A percentile compares a stretch with the other conserved stretches of the same genome.
Evolutionary conservation across 148 eudicot species (phyloP).

Genomic region (Camellia sinensis): DNA sequence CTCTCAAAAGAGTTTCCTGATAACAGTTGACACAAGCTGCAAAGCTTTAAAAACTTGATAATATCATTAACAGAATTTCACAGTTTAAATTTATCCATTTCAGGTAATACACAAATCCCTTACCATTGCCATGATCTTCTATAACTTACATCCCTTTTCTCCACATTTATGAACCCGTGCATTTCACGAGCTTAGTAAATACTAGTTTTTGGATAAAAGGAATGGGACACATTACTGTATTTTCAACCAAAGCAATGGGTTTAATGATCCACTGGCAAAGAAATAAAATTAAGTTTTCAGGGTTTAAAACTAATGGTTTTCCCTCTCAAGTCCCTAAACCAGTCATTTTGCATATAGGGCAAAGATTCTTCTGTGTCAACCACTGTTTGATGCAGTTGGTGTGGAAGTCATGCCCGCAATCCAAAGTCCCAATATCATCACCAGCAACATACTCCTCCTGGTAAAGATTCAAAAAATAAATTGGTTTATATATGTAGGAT

Average conservation of each 20-base stretch:
- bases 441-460: constrained; percentile 59
- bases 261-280: constrained; percentile 5
- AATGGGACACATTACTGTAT: constrained; percentile 6
- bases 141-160: background rate
- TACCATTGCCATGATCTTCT: background rate
- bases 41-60: no score
- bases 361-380: constrained; percentile 55
- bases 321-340: constrained; percentile 35
- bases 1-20: no score
- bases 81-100: constrained; percentile 3
- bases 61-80: no score
- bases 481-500: no score
- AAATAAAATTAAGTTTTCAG: background rate
- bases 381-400: constrained; percentile 62
- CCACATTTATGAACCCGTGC: constrained; percentile 16
- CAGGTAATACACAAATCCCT: constrained; percentile 9
- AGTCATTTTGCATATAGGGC: constrained; percentile 65
- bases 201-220: background rate
- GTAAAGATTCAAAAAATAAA: background rate
- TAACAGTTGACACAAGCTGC: no score
- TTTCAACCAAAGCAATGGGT: constrained; percentile 12
- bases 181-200: constrained; percentile 10
- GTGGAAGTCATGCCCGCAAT: constrained; percentile 75
- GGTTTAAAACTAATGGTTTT: background rate
- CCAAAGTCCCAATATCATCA: constrained; percentile 54